A percentile compares a stretch with the other conserved stretches of the same genome.
phyloP scores from a whole-genome alignment of 495 filamentous ascomycete genomes.

The Chaetomium cochliodes region DNA sequence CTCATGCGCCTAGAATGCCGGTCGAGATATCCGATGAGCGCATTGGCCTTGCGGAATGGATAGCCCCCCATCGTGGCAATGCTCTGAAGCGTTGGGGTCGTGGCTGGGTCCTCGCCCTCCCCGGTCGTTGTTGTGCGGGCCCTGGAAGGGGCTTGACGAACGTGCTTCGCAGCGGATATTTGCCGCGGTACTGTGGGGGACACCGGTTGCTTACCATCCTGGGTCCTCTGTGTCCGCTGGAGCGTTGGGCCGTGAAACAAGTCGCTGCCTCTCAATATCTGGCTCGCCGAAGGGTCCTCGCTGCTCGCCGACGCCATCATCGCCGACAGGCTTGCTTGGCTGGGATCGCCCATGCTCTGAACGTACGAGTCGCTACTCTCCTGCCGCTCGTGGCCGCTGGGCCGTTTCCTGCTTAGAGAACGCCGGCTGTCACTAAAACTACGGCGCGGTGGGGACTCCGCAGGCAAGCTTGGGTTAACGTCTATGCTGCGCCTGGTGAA shows the following conservation, averaged over 20 bases:
- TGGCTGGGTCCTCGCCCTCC: slow-evolving; percentile 35
- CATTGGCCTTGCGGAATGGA: slow-evolving; percentile 81
- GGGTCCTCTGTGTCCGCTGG: slow-evolving; percentile 33
- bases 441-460: slow-evolving; percentile 44
- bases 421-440: slow-evolving; percentile 59
- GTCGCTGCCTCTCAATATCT: slow-evolving; percentile 82
- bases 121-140: slow-evolving; percentile 42
- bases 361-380: slow-evolving; percentile 76
- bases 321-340: slow-evolving; percentile 58
- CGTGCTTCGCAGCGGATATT: slow-evolving; percentile 18
- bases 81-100: slow-evolving; percentile 64
- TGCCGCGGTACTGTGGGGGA: slow-evolving; percentile 10
- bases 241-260: slow-evolving; percentile 88
- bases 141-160: slow-evolving; percentile 35
- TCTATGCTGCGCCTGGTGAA: slow-evolving; percentile 55
- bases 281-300: slow-evolving; percentile 83
- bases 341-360: slow-evolving; percentile 68
- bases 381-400: slow-evolving; percentile 51
- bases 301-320: slow-evolving; percentile 66
- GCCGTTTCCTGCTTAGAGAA: slow-evolving; percentile 45
- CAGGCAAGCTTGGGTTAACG: slow-evolving; percentile 39
- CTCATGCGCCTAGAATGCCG: slow-evolving; percentile 75
- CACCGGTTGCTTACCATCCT: slow-evolving; percentile 15
- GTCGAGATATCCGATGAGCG: slow-evolving; percentile 79
- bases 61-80: slow-evolving; percentile 72